These are phyloP conservation scores for Melampsora americana DNA, from an alignment of 1,284 basidiomycete species.

Conservation along the genomic window DNA sequence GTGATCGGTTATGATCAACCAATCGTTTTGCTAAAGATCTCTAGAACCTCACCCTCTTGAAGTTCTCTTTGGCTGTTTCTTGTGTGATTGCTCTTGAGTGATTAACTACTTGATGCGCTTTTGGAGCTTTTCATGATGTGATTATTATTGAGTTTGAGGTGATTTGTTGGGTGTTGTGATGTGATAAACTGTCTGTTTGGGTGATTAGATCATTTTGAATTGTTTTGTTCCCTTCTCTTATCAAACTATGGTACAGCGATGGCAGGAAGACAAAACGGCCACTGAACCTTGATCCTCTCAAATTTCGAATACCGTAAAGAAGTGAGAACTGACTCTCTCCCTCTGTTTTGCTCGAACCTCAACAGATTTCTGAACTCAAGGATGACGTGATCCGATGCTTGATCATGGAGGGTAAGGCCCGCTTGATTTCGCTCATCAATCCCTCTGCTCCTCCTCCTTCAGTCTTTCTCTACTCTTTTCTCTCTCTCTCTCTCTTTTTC, in stretches of 20 bases:
- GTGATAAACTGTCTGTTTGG: background rate
- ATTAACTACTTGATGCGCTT: background rate
- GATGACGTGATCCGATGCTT: no score
- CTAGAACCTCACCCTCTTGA: background rate
- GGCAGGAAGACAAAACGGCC: constrained; percentile 8
- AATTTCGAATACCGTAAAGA: background rate
- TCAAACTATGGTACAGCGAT: background rate
- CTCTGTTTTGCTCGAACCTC: no score
- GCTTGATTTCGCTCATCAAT: no score
- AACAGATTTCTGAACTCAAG: no score
- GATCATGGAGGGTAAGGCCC: no score
- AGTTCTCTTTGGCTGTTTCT: background rate
- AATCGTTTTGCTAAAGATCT: background rate
- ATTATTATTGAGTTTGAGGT: no score
- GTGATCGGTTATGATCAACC: background rate
- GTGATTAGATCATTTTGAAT: background rate
- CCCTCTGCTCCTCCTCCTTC: no score
- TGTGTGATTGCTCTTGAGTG: background rate
- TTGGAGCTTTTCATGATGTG: no score
- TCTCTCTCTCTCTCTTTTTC: no score
- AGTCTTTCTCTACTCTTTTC: no score
- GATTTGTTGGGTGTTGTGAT: background rate
- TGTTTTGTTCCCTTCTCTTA: background rate
- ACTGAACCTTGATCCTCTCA: background rate
- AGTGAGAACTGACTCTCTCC: background rate